Evolutionary conservation across 176 grass and related monocot genomes (phyloP), one percentile per base, ranked within the genome.

Genomic region (Lolium multiflorum): DNA sequence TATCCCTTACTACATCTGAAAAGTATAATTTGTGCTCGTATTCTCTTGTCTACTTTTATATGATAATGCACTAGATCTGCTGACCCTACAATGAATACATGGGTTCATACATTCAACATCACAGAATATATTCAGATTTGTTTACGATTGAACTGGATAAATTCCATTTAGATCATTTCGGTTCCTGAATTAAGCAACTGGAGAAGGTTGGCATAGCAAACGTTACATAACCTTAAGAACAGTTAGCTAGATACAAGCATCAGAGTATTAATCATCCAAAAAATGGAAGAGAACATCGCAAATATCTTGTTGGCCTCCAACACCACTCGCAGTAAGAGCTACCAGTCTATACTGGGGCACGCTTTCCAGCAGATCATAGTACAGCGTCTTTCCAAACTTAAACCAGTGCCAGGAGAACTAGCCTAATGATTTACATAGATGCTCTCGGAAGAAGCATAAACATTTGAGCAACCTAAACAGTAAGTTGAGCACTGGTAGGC

Each of bases 391-490:
- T 56, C 44, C 69, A 22, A 81, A 75, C 48, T 59, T 81, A 31
- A 31, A 81, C 56, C 37, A 20, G 77, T 67, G 25, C 22, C 56
- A 63, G 49, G 24, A 50, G 17, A 60, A 73, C 67, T 37, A 9
- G 4, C 24, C 68, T 37, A 84, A 65, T 81, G 71, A 81, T 75
- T 80, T 85, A 85, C 88, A 85, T 1, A 80, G 54, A 44, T 28
- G 12, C 24, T 35, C 55, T 28, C 22, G 25, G 38, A 82, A 37
- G 22, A 86, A 35, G 74, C 17, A 52, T 35, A 62, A 44, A 65
- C 65, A 64, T 82, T 18, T 65, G 46, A 72, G 15, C 20, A 84
- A 63, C 31, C 50, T 62, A 86, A 43, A 57, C 48, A 76, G 8
- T 59, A 67, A 77, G 28, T 26, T 55, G 26, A 85, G 28, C 20